Evolutionary conservation across 2,329 filamentous ascomycete species (phyloP).

Genomic region (Aspergillus luchuensis): DNA sequence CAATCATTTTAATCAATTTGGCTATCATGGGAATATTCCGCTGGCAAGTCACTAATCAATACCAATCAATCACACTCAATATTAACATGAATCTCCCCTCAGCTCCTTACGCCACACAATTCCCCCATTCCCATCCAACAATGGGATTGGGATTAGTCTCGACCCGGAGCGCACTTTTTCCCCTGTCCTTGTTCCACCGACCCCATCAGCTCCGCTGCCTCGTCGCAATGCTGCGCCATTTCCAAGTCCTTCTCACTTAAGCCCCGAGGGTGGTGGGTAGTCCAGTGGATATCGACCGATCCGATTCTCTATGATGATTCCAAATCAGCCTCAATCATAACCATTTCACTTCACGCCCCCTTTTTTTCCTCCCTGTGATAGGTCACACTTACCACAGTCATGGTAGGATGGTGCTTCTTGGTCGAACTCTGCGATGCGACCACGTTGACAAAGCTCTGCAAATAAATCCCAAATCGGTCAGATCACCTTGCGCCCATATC

Average conservation of each 20-base stretch:
- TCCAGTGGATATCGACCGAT: slow-evolving; percentile 44
- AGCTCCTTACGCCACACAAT: not conserved
- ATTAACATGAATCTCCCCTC: not conserved
- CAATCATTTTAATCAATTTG: not conserved
- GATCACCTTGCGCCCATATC: not conserved
- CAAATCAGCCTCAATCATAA: slow-evolving; percentile 14
- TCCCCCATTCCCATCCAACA: not conserved
- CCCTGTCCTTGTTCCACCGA: slow-evolving; percentile 35
- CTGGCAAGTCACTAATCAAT: not conserved
- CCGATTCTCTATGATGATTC: slow-evolving; percentile 32
- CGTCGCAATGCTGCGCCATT: slow-evolving; percentile 42
- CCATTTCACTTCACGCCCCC: not conserved
- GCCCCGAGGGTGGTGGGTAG: slow-evolving; percentile 43
- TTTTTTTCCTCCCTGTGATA: not conserved
- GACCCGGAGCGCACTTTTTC: slow-evolving; percentile 30
- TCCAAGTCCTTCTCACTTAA: slow-evolving; percentile 40
- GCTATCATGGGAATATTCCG: not conserved
- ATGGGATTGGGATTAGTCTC: not conserved
- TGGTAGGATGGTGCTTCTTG: slow-evolving; percentile 43
- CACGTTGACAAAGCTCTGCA: slow-evolving; percentile 41
- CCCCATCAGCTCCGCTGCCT: slow-evolving; percentile 37
- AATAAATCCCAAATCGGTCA: not conserved
- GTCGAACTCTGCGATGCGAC: slow-evolving; percentile 40
- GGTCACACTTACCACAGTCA: slow-evolving; percentile 38
- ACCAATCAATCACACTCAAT: not conserved